Evolutionary conservation across 768 basidiomycete genomes (phyloP), one percentile per base, ranked within the genome.

Genomic region (Boletus subcaerulescens): DNA sequence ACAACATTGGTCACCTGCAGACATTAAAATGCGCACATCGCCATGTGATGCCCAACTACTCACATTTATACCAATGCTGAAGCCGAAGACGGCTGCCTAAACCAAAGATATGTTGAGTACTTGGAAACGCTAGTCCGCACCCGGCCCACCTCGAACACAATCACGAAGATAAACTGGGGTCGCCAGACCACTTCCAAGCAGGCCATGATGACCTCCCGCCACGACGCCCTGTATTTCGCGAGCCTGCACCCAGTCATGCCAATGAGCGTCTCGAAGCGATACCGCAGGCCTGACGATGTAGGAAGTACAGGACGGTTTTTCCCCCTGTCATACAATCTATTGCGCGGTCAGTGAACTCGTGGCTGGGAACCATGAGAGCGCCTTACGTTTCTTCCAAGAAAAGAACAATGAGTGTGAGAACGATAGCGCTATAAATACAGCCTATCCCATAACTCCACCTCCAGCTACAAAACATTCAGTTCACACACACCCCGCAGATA

Each of bases 391-490:
- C 82, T 47, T 80, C 77, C 60, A 74, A 61, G 54, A 82, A 76
- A 46, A 82, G 59, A 11, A 65, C 65, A 46, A 83, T 80, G 17
- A 82, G 60, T 1, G 62, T 39, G n/a, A 82, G 65, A 22, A 83
- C 76, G n/a, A 80, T 51, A 3, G 64, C 73, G 38, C 71, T 65
- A 60, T 81, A 83, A 11, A 81, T 76, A 17, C 74, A 76, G 0
- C 74, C 81, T 56, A 80, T 76, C 18, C 77, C 79, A 54, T 82
- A 82, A n/a, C 78, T 70, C 79, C 80, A 81, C 32, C 77, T 64
- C 75, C 75, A 81, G 50, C 74, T 78, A 44, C 6, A 26, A 5
- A 26, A 1, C 17, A 0, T 45, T 64, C 15, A 66, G 33, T 17
- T 32, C 35, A 8, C 18, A n/a, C 17, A 5, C 26, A 15, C 18